Evolutionary conservation across 345 rosid genomes (phyloP).

Genomic region (Dimocarpus longan): DNA sequence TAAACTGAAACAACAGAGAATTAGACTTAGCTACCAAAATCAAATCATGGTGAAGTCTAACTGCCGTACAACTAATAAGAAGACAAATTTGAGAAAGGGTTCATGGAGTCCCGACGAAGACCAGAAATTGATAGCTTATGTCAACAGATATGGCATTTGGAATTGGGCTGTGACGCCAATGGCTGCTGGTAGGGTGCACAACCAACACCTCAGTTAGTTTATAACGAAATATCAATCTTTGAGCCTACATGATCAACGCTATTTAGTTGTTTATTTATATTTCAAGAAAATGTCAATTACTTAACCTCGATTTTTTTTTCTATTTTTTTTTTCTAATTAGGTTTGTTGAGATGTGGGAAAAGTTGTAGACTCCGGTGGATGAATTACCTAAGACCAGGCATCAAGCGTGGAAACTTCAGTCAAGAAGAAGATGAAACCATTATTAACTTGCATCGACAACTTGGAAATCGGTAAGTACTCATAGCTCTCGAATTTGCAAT

Average conservation of each 20-base stretch:
- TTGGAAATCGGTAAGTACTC: constrained; percentile 49
- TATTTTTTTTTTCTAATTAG: too few relatives aligned
- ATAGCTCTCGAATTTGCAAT: too few relatives aligned
- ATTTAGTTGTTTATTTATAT: too few relatives aligned
- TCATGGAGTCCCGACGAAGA: constrained; percentile 47
- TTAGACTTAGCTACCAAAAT: background rate
- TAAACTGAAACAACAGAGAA: too few relatives aligned
- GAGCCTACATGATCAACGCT: too few relatives aligned
- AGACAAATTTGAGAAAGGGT: constrained; percentile 29
- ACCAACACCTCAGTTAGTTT: background rate
- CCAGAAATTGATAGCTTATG: constrained; percentile 31
- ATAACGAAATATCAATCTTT: too few relatives aligned
- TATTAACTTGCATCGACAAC: constrained; percentile 38
- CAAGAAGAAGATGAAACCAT: constrained; percentile 52
- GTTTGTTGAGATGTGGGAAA: constrained; percentile 48
- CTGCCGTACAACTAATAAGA: background rate
- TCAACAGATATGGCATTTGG: constrained; percentile 38
- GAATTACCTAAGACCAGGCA: constrained; percentile 53
- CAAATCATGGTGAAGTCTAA: constrained; percentile 17
- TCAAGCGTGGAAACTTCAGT: constrained; percentile 59
- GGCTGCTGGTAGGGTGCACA: constrained; percentile 19
- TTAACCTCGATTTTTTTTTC: too few relatives aligned
- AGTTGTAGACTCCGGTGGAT: constrained; percentile 76
- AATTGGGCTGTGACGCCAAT: constrained; percentile 46
- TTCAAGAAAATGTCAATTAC: too few relatives aligned